Evolutionary conservation across 345 rosid genomes (phyloP).

Genomic region (Populus deltoides): DNA sequence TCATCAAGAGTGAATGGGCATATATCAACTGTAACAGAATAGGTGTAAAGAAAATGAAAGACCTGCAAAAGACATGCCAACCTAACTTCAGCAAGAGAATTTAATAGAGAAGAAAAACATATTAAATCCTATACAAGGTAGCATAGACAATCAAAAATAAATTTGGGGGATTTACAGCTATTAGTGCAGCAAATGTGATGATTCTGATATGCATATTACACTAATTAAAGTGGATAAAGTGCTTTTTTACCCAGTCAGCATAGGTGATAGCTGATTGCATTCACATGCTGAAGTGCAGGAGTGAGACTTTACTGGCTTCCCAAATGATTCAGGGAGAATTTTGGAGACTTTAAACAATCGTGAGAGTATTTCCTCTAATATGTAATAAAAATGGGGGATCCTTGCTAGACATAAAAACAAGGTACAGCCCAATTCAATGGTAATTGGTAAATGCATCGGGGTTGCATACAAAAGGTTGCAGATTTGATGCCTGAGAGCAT

Average conservation of each 20-base stretch:
- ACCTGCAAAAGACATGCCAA: slow-evolving; percentile 53
- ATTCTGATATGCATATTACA: background rate
- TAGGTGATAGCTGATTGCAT: background rate
- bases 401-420: background rate
- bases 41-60: slow-evolving; percentile 86
- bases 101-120: background rate
- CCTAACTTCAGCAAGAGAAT: slow-evolving; percentile 20
- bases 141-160: no score
- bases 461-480: no score
- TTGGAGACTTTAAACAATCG: background rate
- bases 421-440: background rate
- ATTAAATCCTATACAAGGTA: background rate
- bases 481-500: no score
- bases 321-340: background rate
- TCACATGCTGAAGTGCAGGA: background rate
- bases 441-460: background rate
- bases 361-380: background rate
- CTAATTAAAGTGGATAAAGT: background rate
- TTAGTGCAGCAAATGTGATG: background rate
- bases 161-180: no score
- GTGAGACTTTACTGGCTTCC: background rate
- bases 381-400: background rate
- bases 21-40: slow-evolving; percentile 52
- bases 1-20: slow-evolving; percentile 84
- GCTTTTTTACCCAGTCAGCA: background rate